Evolutionary conservation across 2,329 filamentous ascomycete species (phyloP).

Genomic region (Xylaria sp.): DNA sequence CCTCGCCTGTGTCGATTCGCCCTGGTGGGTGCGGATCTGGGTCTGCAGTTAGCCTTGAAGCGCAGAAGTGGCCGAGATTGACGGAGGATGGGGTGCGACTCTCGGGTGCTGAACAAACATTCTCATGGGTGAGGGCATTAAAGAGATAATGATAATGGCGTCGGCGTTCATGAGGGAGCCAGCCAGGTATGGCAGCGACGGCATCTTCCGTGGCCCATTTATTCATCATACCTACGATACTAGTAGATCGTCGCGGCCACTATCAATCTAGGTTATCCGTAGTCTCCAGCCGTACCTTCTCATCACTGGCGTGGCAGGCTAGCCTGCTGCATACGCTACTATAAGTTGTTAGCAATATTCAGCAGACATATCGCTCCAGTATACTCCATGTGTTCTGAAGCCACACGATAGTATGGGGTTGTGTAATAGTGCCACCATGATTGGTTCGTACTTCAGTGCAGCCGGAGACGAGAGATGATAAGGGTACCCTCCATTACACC

Average conservation of each 20-base stretch:
- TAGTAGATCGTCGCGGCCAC: constrained; percentile 28
- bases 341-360: constrained; percentile 15
- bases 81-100: constrained; percentile 11
- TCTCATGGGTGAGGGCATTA: constrained; percentile 4
- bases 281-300: background rate
- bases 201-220: constrained; percentile 30
- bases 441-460: constrained; percentile 25
- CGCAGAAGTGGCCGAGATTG: constrained; percentile 27
- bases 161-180: constrained; percentile 10
- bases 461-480: constrained; percentile 38
- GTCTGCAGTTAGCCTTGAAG: constrained; percentile 39
- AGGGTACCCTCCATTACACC: constrained; percentile 45
- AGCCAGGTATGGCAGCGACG: constrained; percentile 13
- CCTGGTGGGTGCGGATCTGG: constrained; percentile 29
- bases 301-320: constrained; percentile 19
- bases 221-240: background rate
- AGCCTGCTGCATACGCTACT: constrained; percentile 18
- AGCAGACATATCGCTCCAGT: constrained; percentile 3
- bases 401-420: constrained; percentile 24
- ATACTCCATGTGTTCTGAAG: constrained; percentile 25
- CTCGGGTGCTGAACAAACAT: constrained; percentile 6
- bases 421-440: constrained; percentile 20
- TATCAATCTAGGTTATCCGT: constrained; percentile 23
- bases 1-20: constrained; percentile 22
- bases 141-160: background rate